Conservation (phyloP, 495 filamentous ascomycete genomes). For the Talaromyces wortmannii region DNA sequence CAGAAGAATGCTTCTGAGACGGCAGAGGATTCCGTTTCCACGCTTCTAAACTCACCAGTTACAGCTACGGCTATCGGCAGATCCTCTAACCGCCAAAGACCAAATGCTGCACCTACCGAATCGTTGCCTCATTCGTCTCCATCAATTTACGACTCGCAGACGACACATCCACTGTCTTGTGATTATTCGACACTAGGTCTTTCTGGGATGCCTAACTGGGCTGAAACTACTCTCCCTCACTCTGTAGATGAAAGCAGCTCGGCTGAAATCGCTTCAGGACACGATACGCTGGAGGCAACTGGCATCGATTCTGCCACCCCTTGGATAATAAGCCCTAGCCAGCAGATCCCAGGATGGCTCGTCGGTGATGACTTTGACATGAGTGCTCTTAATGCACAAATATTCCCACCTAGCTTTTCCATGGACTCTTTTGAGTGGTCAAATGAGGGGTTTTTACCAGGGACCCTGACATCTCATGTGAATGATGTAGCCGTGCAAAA, state of each 20-base stretch:
- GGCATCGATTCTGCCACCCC: not conserved
- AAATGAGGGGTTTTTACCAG: not conserved
- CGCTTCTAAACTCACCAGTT: not conserved
- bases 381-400: slow-evolving; percentile 12
- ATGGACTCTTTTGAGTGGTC: not conserved
- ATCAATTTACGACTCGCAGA: not conserved
- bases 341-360: slow-evolving; percentile 12
- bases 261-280: not conserved
- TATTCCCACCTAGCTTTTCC: slow-evolving; percentile 4
- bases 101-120: not conserved
- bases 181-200: not conserved
- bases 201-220: not conserved
- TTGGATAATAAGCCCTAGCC: slow-evolving; percentile 5
- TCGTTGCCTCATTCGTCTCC: not conserved
- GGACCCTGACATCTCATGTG: not conserved
- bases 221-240: not conserved
- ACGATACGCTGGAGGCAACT: not conserved
- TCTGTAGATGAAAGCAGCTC: not conserved
- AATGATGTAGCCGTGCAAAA: not conserved
- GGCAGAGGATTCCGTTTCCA: not conserved
- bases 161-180: not conserved
- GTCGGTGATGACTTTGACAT: slow-evolving; percentile 17
- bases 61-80: not conserved
- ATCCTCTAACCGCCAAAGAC: not conserved
- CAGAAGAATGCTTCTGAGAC: not conserved